Percentiles rank a stretch among this genome's conserved stretches.
Evolutionary conservation across 2,329 filamentous ascomycete genomes (phyloP).

Genomic region (Colletotrichum costaricense): DNA sequence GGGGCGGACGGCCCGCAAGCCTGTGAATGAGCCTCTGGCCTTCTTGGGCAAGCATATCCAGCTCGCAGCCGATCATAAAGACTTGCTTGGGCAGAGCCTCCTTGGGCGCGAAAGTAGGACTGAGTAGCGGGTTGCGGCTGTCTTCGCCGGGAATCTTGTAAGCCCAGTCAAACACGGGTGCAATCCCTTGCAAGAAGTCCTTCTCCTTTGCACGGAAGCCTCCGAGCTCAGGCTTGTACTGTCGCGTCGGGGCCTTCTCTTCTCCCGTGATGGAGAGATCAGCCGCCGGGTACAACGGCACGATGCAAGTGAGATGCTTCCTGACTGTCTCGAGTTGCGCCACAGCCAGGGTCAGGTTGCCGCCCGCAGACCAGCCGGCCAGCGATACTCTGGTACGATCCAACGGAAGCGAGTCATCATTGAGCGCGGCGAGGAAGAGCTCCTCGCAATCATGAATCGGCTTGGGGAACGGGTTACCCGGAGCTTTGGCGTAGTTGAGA

Average conservation of each 20-base stretch:
- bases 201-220: constrained; percentile 34
- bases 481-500: constrained; percentile 61
- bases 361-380: constrained; percentile 63
- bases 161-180: constrained; percentile 45
- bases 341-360: constrained; percentile 56
- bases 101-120: constrained; percentile 46
- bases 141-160: constrained; percentile 45
- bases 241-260: constrained; percentile 39
- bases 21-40: constrained; percentile 50
- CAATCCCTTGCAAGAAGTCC: constrained; percentile 36
- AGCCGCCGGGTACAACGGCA: constrained; percentile 55
- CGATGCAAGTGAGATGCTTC: constrained; percentile 44
- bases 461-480: constrained; percentile 54
- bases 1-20: constrained; percentile 46
- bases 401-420: constrained; percentile 56
- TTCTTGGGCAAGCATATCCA: constrained; percentile 53
- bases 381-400: constrained; percentile 54
- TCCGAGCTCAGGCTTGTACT: constrained; percentile 40
- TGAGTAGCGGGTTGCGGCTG: constrained; percentile 46
- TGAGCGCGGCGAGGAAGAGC: constrained; percentile 53
- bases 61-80: constrained; percentile 51
- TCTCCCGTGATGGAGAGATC: constrained; percentile 45
- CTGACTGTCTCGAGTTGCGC: constrained; percentile 51
- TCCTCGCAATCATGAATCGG: constrained; percentile 57
- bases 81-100: constrained; percentile 48